A percentile compares a stretch with the other conserved stretches of the same genome.
phyloP scores from a whole-genome alignment of 2,329 filamentous ascomycete genomes.

The Arthrobotrys iridis region DNA sequence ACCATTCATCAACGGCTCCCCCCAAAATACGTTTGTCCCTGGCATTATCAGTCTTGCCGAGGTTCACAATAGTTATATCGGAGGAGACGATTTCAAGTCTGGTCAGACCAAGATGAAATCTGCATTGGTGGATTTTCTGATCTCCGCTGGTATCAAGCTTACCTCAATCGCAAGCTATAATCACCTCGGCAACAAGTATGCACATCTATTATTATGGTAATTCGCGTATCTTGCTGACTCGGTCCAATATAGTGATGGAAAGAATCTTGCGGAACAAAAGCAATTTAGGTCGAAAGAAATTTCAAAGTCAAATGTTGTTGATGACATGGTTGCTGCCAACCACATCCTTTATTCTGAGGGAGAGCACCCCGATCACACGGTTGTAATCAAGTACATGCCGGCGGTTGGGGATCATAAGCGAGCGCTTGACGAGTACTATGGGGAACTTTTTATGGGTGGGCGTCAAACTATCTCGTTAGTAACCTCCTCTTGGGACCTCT shows the following conservation, averaged over 20 bases:
- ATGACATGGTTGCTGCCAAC: constrained; percentile 99
- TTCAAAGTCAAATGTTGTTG: constrained; percentile 98
- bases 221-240: not conserved
- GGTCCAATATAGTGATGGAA: constrained; percentile 72
- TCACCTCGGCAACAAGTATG: constrained; percentile 90
- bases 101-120: constrained; percentile 99
- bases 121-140: constrained; percentile 95
- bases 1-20: constrained; percentile 98
- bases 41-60: constrained; percentile 90
- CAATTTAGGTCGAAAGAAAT: constrained; percentile 99
- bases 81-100: constrained; percentile 99
- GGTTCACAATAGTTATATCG: constrained; percentile 87
- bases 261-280: constrained; percentile 95
- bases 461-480: constrained; percentile 92
- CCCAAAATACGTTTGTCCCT: constrained; percentile 98
- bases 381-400: constrained; percentile 99
- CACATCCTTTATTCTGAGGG: constrained; percentile 85
- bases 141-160: constrained; percentile 98
- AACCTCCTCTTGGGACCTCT: not conserved
- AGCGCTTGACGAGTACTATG: constrained; percentile 98
- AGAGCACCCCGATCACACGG: constrained; percentile 96
- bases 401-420: constrained; percentile 99
- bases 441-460: constrained; percentile 97
- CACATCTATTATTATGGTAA: not conserved
- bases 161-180: constrained; percentile 99